Evolutionary conservation across 768 basidiomycete genomes (phyloP), one percentile per base, ranked within the genome.

Genomic region (Amanita pallidorosea): DNA sequence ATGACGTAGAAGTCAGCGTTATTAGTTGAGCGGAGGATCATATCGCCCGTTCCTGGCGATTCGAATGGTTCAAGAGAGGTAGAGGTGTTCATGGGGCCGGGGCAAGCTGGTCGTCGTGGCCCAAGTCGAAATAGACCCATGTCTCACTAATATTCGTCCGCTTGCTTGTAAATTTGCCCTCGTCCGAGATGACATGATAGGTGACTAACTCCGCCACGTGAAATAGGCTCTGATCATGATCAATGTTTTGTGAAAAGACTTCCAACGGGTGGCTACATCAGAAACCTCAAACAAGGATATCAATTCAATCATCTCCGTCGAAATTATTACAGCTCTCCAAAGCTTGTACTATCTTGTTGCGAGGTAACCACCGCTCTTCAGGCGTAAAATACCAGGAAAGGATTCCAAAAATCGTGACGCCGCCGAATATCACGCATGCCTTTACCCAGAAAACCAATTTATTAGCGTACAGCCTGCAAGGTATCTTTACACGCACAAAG

Each of bases 311-410:
- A 6, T 31, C 31, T 12, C 9, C 31, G 11, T 2, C 31, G 5
- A 33, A 4, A 33, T 33, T 5, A 33, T 33, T 13, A 33, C 33
- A 33, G 13, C 33, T 55, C 23, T 66, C 62, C 58, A 84, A 62
- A 6, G 72, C 79, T 58, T 72, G 75, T 34, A 77, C 54, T 53
- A 85, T 63, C 52, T 79, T 76, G 40, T 84, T 80, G 37, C 73
- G 71, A 53, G 79, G 78, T 43, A 94, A 71, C 92, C 92, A 94
- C 56, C 79, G 81, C 12, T 88, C 76, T 60, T 82, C 77, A 1
- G 90, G 87, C 0, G 79, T 83, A 58, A 90, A 74, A 61, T 79
- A 89, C 85, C 86, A 94, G 52, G 78, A 80, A 33, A 83, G 53
- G 52, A 89, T 53, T 4, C 83, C 92, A 56, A 90, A 85, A 54